Evolutionary conservation across 768 basidiomycete genomes (phyloP).

Genomic region (Mycena kentingensis): DNA sequence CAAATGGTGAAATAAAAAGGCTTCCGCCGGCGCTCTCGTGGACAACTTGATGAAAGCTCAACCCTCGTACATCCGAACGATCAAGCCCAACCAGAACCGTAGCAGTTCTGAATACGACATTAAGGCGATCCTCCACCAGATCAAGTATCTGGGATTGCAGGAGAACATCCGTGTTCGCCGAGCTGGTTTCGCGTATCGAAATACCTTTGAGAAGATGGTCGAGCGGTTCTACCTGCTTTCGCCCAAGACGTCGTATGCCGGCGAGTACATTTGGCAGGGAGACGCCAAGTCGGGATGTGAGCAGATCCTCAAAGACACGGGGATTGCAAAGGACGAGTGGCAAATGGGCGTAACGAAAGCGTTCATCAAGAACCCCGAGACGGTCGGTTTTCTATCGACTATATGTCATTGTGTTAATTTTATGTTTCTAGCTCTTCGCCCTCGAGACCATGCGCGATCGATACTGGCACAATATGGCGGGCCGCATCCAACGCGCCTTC

Average conservation of each 20-base stretch:
- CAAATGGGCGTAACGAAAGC: slow-evolving; percentile 99
- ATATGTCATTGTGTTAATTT: slow-evolving; percentile 2
- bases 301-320: slow-evolving; percentile 90
- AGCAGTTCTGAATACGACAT: slow-evolving; percentile 89
- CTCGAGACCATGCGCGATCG: slow-evolving; percentile 98
- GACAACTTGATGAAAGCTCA: slow-evolving; percentile 97
- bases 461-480: slow-evolving; percentile 99
- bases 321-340: slow-evolving; percentile 97
- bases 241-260: slow-evolving; percentile 94
- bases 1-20: slow-evolving; percentile 38
- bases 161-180: slow-evolving; percentile 98
- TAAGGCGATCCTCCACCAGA: slow-evolving; percentile 96
- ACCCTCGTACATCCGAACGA: slow-evolving; percentile 97
- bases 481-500: slow-evolving; percentile 93
- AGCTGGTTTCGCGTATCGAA: slow-evolving; percentile 97
- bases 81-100: slow-evolving; percentile 98
- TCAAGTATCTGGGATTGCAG: slow-evolving; percentile 97
- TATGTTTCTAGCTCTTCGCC: slow-evolving; percentile 76
- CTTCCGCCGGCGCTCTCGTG: slow-evolving; percentile 93
- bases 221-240: slow-evolving; percentile 97
- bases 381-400: slow-evolving; percentile 50
- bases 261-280: slow-evolving; percentile 96
- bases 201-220: slow-evolving; percentile 99
- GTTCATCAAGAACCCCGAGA: slow-evolving; percentile 99
- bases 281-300: slow-evolving; percentile 90